Percentiles rank a stretch among this genome's conserved stretches.
phyloP scores from a whole-genome alignment of 2,329 filamentous ascomycete genomes.

The Claviceps humidiphila region DNA sequence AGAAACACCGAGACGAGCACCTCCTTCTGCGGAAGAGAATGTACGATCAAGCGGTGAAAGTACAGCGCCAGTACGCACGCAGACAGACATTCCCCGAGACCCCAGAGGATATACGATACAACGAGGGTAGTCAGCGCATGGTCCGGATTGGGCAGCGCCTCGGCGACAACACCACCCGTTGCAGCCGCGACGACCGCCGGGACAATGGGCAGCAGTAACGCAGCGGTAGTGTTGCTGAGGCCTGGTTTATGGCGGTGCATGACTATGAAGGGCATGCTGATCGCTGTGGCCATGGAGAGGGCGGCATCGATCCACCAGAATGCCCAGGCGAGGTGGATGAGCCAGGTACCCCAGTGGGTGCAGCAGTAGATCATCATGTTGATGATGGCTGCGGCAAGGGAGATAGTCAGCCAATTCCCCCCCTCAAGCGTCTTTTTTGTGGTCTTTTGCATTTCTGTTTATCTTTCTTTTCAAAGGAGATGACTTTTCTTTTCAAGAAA shows the following conservation, averaged over 20 bases:
- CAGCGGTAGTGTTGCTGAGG: constrained; percentile 47
- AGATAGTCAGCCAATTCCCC: background rate
- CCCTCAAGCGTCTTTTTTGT: background rate
- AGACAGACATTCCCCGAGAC: constrained; percentile 44
- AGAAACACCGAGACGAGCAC: constrained; percentile 56
- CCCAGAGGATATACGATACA: constrained; percentile 56
- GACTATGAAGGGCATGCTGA: constrained; percentile 44
- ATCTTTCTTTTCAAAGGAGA: too few species aligned
- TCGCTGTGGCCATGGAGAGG: constrained; percentile 38
- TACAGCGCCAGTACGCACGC: constrained; percentile 53
- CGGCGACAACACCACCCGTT: constrained; percentile 49
- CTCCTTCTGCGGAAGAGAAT: constrained; percentile 52
- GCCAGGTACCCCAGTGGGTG: constrained; percentile 47
- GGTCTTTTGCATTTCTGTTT: too few species aligned
- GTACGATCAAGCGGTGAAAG: constrained; percentile 53
- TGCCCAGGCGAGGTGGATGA: constrained; percentile 40
- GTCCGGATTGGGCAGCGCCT: constrained; percentile 38
- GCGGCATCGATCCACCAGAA: constrained; percentile 45
- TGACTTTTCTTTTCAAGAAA: too few species aligned
- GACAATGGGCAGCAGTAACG: constrained; percentile 53
- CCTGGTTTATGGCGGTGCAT: constrained; percentile 31
- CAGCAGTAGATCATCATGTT: constrained; percentile 51
- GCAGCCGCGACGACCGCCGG: constrained; percentile 52
- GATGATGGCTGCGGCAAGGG: constrained; percentile 35
- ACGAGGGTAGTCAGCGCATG: constrained; percentile 49